phyloP scores from a whole-genome alignment of 2,329 filamentous ascomycete genomes.

The Tolypocladium guangdongense region DNA sequence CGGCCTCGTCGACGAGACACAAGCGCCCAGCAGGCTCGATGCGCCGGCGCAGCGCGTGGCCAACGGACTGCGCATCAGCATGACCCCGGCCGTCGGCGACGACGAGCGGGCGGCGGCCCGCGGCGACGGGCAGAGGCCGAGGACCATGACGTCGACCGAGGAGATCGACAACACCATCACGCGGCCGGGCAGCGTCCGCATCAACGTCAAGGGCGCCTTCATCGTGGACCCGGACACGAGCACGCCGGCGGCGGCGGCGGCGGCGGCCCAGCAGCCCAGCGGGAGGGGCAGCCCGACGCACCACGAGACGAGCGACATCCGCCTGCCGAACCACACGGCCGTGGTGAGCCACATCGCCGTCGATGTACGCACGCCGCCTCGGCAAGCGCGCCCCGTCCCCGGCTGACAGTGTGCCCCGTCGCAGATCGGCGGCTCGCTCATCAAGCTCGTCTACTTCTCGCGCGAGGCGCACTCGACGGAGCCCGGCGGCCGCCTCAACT shows the following conservation, averaged over 20 bases:
- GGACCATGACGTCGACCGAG: constrained; percentile 36
- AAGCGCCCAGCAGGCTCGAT: background rate
- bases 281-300: constrained; percentile 37
- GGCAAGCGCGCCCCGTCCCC: background rate
- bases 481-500: constrained; percentile 83
- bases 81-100: constrained; percentile 6
- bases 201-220: constrained; percentile 93
- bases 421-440: constrained; percentile 89
- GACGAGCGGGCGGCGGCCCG: constrained; percentile 1
- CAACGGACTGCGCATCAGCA: constrained; percentile 1
- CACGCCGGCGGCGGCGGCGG: too few species aligned
- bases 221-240: constrained; percentile 75
- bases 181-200: constrained; percentile 65
- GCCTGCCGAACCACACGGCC: constrained; percentile 89
- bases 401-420: background rate
- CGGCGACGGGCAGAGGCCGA: constrained; percentile 7
- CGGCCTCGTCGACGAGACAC: background rate
- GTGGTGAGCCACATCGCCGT: constrained; percentile 95
- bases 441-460: constrained; percentile 95
- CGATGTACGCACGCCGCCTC: constrained; percentile 51
- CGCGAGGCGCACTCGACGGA: constrained; percentile 71
- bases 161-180: constrained; percentile 51
- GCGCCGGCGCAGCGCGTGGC: background rate
- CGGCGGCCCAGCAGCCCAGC: constrained; percentile 20
- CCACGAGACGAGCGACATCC: constrained; percentile 79